Conservation (phyloP, 129 eudicot genomes). For the Flaveria sonorensis region DNA sequence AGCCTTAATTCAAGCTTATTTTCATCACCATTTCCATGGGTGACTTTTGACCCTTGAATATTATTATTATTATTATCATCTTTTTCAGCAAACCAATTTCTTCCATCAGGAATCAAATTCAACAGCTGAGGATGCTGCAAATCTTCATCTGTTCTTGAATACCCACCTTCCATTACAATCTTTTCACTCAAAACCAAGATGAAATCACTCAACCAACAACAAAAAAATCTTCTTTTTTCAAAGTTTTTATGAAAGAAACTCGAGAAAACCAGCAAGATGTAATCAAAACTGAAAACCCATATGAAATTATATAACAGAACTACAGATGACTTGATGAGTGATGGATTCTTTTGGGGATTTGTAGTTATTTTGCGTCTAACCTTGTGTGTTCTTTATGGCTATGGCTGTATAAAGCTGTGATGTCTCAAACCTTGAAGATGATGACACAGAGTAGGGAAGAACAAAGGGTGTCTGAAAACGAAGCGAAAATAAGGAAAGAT, state of each 20-base stretch:
- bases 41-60: conserved; percentile 14
- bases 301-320: conserved; percentile 35
- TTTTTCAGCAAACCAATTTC: conserved; percentile 45
- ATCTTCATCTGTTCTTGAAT: conserved; percentile 41
- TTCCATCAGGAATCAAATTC: conserved; percentile 64
- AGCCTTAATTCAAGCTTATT: conserved; percentile 82
- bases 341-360: conserved; percentile 35
- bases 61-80: conserved; percentile 15
- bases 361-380: conserved; percentile 10
- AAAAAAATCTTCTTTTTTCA: background rate
- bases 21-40: conserved; percentile 53
- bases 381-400: conserved; percentile 26
- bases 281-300: conserved; percentile 7
- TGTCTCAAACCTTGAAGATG: conserved; percentile 28
- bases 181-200: background rate
- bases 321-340: conserved; percentile 19
- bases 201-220: no score
- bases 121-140: conserved; percentile 49
- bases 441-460: conserved; percentile 35
- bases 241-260: background rate
- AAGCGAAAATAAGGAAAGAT: conserved; percentile 35
- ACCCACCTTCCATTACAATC: conserved; percentile 47
- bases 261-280: conserved; percentile 22
- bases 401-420: conserved; percentile 24
- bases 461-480: conserved; percentile 24